Base-by-base conservation (phyloP, 2,329 filamentous ascomycete species). In the Venturiaceae sp. region DNA sequence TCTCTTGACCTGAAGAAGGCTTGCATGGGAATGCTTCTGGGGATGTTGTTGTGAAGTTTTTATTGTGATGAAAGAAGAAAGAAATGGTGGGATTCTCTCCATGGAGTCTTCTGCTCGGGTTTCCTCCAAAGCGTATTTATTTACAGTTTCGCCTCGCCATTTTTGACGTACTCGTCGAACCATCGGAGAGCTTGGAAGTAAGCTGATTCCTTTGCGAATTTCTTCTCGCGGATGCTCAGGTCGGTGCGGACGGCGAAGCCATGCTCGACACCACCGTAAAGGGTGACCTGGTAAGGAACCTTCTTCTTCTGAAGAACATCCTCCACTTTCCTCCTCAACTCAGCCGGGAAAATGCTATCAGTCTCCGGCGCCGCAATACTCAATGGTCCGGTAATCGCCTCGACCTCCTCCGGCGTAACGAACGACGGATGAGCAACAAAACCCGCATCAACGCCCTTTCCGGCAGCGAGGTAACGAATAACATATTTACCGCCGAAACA, bases 401-500 rank as follows among this genome's bases (percentile, higher is more conserved):
- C 74, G 53, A 90, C 80, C 71, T 90, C 87, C 2, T 83, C 81
- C 61, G 83, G 75, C 5, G 82, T 77, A 32, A 90, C 78, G 63
- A 85, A 85, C 7, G 83, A 86, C 0, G 87, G 87, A 70, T 91
- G 87, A 1, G 87, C 87, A 19, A 82, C 69, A 72, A 80, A 91
- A 41, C 85, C 87, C 58, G 80, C 85, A 53, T 86, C 75, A 63
- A 90, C 62, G 8, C 65, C 64, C 50, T 61, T 75, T 61, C 82
- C 83, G 58, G 74, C 60, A 26, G 74, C 73, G 3, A 81, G 78
- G 73, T 84, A 84, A 33, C 87, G 83, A 55, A 80, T 77, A 34
- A 89, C 82, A 69, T 88, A 91, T 81, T 88, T 88, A 58, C 80
- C 87, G 37, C 88, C 87, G 64, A 90, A 88, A 72, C 88, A 91